Evolutionary conservation across 1,284 basidiomycete species (phyloP).

Genomic region (Irpex sp.): DNA sequence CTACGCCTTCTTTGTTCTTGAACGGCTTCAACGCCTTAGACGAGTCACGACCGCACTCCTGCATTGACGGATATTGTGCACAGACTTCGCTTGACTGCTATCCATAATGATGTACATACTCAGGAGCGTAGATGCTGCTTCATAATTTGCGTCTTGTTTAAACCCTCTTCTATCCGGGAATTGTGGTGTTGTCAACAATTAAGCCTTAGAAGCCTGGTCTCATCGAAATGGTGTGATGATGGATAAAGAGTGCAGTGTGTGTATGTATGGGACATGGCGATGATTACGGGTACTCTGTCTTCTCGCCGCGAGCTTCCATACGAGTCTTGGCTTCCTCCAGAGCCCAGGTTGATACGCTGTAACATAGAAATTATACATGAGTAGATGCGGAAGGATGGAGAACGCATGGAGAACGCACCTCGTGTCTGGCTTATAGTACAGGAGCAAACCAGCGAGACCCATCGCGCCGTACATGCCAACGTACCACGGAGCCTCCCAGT

Average conservation of each 20-base stretch:
- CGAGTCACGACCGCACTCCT: neutral
- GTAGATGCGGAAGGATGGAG: neutral
- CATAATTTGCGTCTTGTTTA: neutral
- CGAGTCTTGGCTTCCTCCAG: slow-evolving; percentile 82
- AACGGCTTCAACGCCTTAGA: neutral
- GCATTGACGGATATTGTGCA: neutral
- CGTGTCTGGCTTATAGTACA: slow-evolving; percentile 96
- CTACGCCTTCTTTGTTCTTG: neutral
- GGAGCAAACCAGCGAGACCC: slow-evolving; percentile 69
- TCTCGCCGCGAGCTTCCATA: slow-evolving; percentile 87
- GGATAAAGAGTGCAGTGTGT: neutral
- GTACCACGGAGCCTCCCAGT: slow-evolving; percentile 89
- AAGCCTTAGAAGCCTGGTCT: too few relatives aligned
- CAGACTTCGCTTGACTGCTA: neutral
- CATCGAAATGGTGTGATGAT: neutral
- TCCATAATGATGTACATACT: neutral
- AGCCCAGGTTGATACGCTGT: slow-evolving; percentile 87
- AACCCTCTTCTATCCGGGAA: neutral
- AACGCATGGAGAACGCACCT: slow-evolving; percentile 56
- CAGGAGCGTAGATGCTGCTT: neutral
- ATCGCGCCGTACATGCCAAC: slow-evolving; percentile 90
- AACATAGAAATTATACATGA: neutral
- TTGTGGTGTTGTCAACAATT: neutral
- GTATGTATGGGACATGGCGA: neutral
- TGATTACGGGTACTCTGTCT: slow-evolving; percentile 60